Base-by-base conservation (phyloP, 2,329 filamentous ascomycete genomes). In the Arthrobotrys iridis region DNA sequence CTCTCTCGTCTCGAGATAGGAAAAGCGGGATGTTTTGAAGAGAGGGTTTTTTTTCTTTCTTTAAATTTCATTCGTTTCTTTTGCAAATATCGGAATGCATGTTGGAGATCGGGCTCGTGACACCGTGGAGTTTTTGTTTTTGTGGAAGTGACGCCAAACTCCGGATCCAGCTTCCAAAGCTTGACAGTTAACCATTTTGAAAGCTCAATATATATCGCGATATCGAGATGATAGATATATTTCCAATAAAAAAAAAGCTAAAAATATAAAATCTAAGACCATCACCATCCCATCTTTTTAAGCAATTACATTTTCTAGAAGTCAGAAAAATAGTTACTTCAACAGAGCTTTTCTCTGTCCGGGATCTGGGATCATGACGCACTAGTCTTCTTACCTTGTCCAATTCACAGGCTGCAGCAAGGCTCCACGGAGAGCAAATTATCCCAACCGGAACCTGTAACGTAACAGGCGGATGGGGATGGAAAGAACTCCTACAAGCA, bases 361-460 rank as follows among this genome's bases (percentile, higher is more conserved):
- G 20, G 50, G 50, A 55, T 55, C n/a, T n/a, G n/a, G n/a, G n/a
- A n/a, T n/a, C n/a, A 55, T 55, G 50, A 55, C 50, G 50, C 50
- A 55, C 50, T 55, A 55, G 28, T 30, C 50, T 55, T 55, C 50
- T 20, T 4, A 35, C 50, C 50, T 33, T 55, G 50, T 37, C 50
- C 28, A 33, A 5, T n/a, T n/a, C 22, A 35, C 24, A 33, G 46
- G 46, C 46, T 35, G 8, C 50, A 22, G 50, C 50, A 55, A 55
- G 48, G 48, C 48, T 55, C 48, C 48, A 55, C 48, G 28, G 30
- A 55, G 50, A 55, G 50, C 50, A 55, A 55, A 55, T 37, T 55
- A 55, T 37, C 50, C 45, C 30, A 11, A 5, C 18, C 26, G n/a
- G 46, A 52, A 52, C 28, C 50, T 55, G 50, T 37, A 52, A 35